Base-by-base conservation (phyloP, 768 basidiomycete genomes). In the Macrolepiota dolichaula region DNA sequence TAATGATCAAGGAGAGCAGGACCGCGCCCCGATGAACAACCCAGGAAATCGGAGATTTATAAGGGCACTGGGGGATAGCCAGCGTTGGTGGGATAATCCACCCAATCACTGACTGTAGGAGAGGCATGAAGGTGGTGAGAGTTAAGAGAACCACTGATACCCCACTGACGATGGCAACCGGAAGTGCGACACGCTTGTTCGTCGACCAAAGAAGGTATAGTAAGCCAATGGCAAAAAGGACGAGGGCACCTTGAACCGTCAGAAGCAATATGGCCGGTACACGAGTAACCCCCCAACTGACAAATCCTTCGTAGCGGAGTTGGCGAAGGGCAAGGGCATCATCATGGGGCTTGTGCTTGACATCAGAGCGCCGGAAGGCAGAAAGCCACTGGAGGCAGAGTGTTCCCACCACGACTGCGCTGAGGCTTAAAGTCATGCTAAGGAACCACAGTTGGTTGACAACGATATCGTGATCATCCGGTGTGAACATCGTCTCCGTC, bases 341-440 rank as follows among this genome's bases (percentile, higher is more conserved):
- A 5, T 27, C 42, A 10, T 44, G 27, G 15, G 47, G 25, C 51
- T 56, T 55, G 5, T 62, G 36, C 19, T 37, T 59, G 11, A 46
- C 13, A 11, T 59, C 58, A 6, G 49, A 37, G 19, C 47, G 54
- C n/a, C 40, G 37, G 24, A 51, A 56, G 12, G 54, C 47, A 7
- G 54, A 35, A 25, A 62, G 25, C 61, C 61, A 62, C 29, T 62
- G 61, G 3, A 62, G 49, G 35, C 61, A 62, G 38, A 62, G 37
- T 0, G 51, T 62, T 3, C 61, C 61, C 4, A 62, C 19, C 5
- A 50, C 15, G 49, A 55, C 55, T n/a, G 55, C 61, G 17, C 24
- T 42, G 11, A 62, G 54, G 25, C 61, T 62, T 15, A 62, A 24
- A 9, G 42, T 50, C 38, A 62, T 51, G 46, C 61, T 62, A 3